These are phyloP conservation scores for Neostapfia colusana DNA, from an alignment of 176 grass and related monocot genomes.

Conservation along the genomic window DNA sequence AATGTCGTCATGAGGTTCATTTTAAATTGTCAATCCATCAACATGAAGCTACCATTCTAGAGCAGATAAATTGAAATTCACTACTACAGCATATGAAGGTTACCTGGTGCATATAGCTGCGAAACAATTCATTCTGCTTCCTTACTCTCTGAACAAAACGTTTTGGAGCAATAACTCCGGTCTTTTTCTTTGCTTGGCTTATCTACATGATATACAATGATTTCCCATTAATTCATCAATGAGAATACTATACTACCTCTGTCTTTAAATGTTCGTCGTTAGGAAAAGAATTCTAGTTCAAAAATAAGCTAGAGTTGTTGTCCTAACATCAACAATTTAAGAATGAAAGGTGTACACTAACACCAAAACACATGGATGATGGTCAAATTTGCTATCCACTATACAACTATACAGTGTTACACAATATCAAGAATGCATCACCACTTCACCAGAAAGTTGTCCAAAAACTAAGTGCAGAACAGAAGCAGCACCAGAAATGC, in stretches of 20 bases:
- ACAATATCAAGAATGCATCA: slow-evolving; percentile 16
- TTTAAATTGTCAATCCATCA: slow-evolving; percentile 23
- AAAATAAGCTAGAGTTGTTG: too few species aligned
- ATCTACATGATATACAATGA: slow-evolving; percentile 56
- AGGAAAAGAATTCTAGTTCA: too few species aligned
- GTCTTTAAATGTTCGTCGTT: too few species aligned
- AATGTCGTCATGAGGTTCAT: not conserved
- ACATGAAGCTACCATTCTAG: slow-evolving; percentile 8
- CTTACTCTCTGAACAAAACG: slow-evolving; percentile 97
- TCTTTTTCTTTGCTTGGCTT: slow-evolving; percentile 97
- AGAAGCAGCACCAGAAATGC: slow-evolving; percentile 28
- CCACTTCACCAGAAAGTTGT: slow-evolving; percentile 1
- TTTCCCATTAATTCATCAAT: not conserved
- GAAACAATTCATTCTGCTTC: slow-evolving; percentile 97
- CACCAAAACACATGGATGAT: not conserved
- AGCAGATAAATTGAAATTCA: slow-evolving; percentile 16
- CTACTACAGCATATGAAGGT: not conserved
- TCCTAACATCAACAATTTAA: too few species aligned
- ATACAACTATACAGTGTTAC: not conserved
- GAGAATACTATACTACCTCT: too few species aligned
- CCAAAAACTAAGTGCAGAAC: slow-evolving; percentile 20
- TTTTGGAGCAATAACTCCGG: slow-evolving; percentile 92
- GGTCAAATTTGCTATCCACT: not conserved
- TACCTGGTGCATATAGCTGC: slow-evolving; percentile 99
- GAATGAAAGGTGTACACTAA: not conserved